These are phyloP conservation scores for Lecanicillium sp. DNA, from an alignment of 2,329 filamentous ascomycete species.

Conservation along the genomic window DNA sequence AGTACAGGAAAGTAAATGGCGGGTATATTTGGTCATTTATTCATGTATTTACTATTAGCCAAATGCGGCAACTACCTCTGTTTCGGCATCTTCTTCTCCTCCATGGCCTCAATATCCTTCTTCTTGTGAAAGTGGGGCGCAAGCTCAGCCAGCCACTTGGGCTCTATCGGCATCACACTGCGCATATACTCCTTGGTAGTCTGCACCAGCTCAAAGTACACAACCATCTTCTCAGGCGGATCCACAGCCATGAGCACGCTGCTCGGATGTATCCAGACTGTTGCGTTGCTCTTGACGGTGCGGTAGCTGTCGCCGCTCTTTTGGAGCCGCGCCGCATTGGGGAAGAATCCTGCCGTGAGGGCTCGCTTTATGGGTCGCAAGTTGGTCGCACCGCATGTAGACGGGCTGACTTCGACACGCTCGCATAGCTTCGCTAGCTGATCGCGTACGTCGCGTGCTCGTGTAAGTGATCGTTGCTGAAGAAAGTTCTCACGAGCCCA, in stretches of 20 bases:
- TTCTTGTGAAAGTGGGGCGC: conserved; percentile 94
- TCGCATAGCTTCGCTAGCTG: conserved; percentile 90
- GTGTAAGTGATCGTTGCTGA: conserved; percentile 80
- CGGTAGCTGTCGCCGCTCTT: conserved; percentile 80
- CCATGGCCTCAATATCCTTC: conserved; percentile 76
- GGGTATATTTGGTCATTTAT: too few species aligned
- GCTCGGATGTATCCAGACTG: conserved; percentile 86
- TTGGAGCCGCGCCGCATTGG: conserved; percentile 79
- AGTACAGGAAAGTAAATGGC: too few species aligned
- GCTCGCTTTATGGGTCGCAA: conserved; percentile 73
- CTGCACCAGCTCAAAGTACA: conserved; percentile 77
- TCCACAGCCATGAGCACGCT: conserved; percentile 71
- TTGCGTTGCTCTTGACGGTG: conserved; percentile 83
- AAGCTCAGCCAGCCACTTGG: conserved; percentile 78
- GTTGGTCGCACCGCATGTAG: conserved; percentile 61
- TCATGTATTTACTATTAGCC: too few species aligned
- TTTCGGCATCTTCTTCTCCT: conserved; percentile 57
- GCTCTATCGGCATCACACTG: conserved; percentile 74
- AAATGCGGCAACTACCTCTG: conserved; percentile 18
- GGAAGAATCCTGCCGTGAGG: conserved; percentile 87
- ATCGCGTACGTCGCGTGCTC: conserved; percentile 85
- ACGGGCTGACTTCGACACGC: conserved; percentile 74
- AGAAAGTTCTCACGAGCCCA: conserved; percentile 93
- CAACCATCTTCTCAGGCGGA: conserved; percentile 69
- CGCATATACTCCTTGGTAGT: conserved; percentile 92